These are phyloP conservation scores for Candida sanyiensis DNA, from an alignment of 805 yeast species.

Conservation along the genomic window DNA sequence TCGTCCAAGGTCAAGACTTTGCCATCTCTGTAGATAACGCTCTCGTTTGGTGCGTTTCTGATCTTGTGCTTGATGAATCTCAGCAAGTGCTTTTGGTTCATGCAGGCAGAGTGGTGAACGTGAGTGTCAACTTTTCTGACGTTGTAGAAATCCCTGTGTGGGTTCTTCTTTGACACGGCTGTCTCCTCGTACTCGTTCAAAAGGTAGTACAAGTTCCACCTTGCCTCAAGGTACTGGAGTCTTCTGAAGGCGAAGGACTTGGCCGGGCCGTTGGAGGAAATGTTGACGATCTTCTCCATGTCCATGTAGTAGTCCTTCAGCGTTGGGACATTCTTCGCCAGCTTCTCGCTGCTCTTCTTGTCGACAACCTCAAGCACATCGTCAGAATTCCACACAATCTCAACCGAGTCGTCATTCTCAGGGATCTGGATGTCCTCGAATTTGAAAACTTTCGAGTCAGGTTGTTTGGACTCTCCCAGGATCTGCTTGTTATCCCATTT, in stretches of 20 bases:
- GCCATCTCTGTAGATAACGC: constrained; percentile 91
- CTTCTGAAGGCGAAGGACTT: constrained; percentile 94
- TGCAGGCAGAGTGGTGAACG: constrained; percentile 98
- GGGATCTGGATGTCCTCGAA: constrained; percentile 38
- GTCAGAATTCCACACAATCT: constrained; percentile 46
- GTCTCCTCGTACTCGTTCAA: constrained; percentile 91
- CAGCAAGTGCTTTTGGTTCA: constrained; percentile 95
- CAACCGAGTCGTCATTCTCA: constrained; percentile 41
- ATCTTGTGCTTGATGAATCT: constrained; percentile 93
- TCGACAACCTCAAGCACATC: constrained; percentile 66
- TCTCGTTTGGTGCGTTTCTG: constrained; percentile 79
- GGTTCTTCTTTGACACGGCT: constrained; percentile 83
- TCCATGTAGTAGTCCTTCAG: constrained; percentile 82
- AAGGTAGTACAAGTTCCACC: constrained; percentile 87
- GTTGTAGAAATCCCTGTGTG: constrained; percentile 95
- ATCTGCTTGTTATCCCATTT: constrained; percentile 69
- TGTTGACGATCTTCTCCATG: constrained; percentile 61
- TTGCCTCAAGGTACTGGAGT: constrained; percentile 89
- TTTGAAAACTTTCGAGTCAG: constrained; percentile 40
- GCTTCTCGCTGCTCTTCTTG: constrained; percentile 27
- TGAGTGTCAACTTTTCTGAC: constrained; percentile 97
- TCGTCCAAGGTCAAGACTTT: constrained; percentile 78
- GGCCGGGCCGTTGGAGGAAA: constrained; percentile 92
- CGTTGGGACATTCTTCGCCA: constrained; percentile 64
- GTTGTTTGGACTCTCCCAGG: constrained; percentile 32